Evolutionary conservation across 2,329 filamentous ascomycete genomes (phyloP).

Genomic region (Pyricularia sp.): DNA sequence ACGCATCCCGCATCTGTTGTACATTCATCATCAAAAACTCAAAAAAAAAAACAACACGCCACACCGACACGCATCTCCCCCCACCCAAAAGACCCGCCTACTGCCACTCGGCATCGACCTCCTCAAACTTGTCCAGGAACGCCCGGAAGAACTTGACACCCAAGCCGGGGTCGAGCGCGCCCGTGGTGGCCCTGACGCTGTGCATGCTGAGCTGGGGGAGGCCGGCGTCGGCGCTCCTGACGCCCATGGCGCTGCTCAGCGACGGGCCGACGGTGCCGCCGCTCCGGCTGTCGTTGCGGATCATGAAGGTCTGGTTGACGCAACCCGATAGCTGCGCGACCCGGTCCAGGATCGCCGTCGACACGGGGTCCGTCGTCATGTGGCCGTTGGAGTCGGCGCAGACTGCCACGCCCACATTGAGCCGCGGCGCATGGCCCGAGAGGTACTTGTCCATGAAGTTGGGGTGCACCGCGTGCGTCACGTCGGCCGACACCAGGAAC

Average conservation of each 20-base stretch:
- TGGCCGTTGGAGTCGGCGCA: conserved; percentile 82
- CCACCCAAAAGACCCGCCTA: not conserved
- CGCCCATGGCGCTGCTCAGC: conserved; percentile 70
- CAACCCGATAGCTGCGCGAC: conserved; percentile 66
- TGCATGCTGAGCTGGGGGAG: conserved; percentile 94
- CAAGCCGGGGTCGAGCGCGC: conserved; percentile 74
- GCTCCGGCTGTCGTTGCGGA: conserved; percentile 80
- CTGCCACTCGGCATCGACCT: conserved; percentile 70
- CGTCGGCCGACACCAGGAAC: conserved; percentile 87
- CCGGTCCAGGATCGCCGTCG: conserved; percentile 68
- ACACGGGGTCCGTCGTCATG: conserved; percentile 90
- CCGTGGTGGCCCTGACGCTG: conserved; percentile 80
- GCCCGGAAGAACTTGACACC: conserved; percentile 84
- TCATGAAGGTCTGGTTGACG: conserved; percentile 82
- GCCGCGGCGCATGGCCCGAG: conserved; percentile 71
- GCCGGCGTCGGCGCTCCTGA: conserved; percentile 77
- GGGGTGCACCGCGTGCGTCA: conserved; percentile 88
- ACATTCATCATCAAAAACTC: not conserved
- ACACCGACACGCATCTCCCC: too few species aligned
- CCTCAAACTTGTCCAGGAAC: conserved; percentile 80
- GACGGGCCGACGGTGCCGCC: conserved; percentile 95
- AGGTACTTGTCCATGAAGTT: conserved; percentile 85
- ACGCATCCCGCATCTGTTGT: not conserved
- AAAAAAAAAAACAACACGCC: not conserved
- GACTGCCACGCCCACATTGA: conserved; percentile 81